Percentiles rank a stretch among this genome's conserved stretches.
Conservation (phyloP, 2,329 filamentous ascomycete species). For the Fusarium transvaalense region DNA sequence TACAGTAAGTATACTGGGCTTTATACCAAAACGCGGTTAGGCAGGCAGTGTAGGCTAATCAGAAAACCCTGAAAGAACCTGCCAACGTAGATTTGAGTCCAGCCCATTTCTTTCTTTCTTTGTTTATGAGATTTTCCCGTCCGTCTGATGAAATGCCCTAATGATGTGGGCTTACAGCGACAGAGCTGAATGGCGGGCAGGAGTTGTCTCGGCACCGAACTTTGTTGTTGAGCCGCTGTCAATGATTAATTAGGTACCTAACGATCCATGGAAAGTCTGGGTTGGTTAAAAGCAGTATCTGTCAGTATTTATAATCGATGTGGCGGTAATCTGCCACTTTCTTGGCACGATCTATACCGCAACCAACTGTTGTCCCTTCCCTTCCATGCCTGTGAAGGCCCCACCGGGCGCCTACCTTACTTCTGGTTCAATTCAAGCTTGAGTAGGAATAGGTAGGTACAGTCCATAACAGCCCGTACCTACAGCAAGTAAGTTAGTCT, state of each 20-base stretch:
- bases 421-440: constrained; percentile 8
- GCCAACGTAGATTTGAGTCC: background rate
- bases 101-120: constrained; percentile 24
- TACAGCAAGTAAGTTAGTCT: background rate
- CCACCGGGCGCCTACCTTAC: too few species aligned
- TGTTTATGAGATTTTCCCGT: constrained; percentile 5
- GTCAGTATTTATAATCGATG: constrained; percentile 1
- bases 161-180: background rate
- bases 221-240: background rate
- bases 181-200: background rate
- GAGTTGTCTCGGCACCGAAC: background rate
- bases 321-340: constrained; percentile 29
- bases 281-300: background rate
- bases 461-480: background rate
- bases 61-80: background rate
- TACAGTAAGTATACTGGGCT: constrained; percentile 1
- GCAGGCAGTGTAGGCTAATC: background rate
- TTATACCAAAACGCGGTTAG: constrained; percentile 3
- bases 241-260: constrained; percentile 1
- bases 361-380: background rate
- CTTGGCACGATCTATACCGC: constrained; percentile 31
- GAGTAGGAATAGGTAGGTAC: too few species aligned
- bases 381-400: constrained; percentile 16
- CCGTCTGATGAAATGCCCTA: background rate
- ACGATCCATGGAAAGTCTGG: background rate